phyloP scores from a whole-genome alignment of 2,329 filamentous ascomycete species.

The Nectriaceae sp. region DNA sequence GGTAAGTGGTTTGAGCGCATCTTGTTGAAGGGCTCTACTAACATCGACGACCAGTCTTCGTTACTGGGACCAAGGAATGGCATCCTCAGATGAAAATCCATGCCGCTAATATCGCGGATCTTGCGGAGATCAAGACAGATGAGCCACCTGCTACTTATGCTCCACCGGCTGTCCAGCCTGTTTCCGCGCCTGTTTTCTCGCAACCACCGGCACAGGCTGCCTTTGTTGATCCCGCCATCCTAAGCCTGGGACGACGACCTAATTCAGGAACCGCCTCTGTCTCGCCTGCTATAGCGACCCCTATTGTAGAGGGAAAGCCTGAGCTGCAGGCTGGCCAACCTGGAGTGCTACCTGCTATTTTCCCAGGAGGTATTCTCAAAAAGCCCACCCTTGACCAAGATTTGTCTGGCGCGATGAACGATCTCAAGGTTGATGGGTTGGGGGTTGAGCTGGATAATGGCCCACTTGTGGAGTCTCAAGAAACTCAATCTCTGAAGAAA shows the following conservation, averaged over 20 bases:
- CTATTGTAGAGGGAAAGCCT: slow-evolving; percentile 10
- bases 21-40: slow-evolving; percentile 5
- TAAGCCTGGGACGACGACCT: slow-evolving; percentile 62
- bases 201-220: slow-evolving; percentile 36
- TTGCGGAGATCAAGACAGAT: slow-evolving; percentile 41
- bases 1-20: slow-evolving; percentile 50
- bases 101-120: slow-evolving; percentile 46
- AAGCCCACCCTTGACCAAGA: slow-evolving; percentile 24
- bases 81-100: slow-evolving; percentile 46
- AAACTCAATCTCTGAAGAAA: slow-evolving; percentile 31
- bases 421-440: slow-evolving; percentile 23
- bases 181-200: slow-evolving; percentile 28
- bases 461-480: slow-evolving; percentile 19
- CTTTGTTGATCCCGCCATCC: slow-evolving; percentile 81
- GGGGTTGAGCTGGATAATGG: slow-evolving; percentile 16
- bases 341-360: slow-evolving; percentile 11
- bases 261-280: slow-evolving; percentile 29
- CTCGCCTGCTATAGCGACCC: slow-evolving; percentile 14
- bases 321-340: slow-evolving; percentile 12
- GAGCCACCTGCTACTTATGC: slow-evolving; percentile 29
- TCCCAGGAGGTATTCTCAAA: slow-evolving; percentile 10
- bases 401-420: slow-evolving; percentile 29
- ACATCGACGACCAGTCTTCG: slow-evolving; percentile 36
- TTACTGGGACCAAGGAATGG: slow-evolving; percentile 45
- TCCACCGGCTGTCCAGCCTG: slow-evolving; percentile 25